phyloP scores from a whole-genome alignment of 163 green algal genomes.

The Scenedesmus sp. region DNA sequence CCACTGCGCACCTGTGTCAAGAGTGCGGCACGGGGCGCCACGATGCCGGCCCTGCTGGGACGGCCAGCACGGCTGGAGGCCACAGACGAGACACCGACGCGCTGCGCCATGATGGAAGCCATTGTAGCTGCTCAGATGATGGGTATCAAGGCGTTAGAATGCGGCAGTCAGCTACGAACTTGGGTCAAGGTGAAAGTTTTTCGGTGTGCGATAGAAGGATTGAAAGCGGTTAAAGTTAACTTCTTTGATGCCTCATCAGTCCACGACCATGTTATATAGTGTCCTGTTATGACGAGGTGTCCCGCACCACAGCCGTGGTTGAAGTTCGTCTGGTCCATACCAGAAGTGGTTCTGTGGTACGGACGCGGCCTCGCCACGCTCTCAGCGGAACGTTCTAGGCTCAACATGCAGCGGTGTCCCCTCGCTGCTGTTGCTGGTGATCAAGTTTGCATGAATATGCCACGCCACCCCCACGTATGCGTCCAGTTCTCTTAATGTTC shows the following conservation, averaged over 20 bases:
- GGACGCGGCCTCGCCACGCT: background rate
- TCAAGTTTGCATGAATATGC: background rate
- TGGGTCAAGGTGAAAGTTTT: background rate
- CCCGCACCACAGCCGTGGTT: background rate
- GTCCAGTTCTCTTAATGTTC: too few species aligned
- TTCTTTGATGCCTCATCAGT: too few species aligned
- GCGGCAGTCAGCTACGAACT: background rate
- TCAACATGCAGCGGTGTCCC: background rate
- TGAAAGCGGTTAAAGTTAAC: too few species aligned
- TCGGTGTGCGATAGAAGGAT: too few species aligned
- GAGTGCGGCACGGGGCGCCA: conserved; percentile 21
- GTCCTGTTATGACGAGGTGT: conserved; percentile 5
- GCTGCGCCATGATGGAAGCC: conserved; percentile 18
- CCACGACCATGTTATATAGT: too few species aligned
- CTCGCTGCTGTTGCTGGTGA: background rate
- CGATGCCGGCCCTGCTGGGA: background rate
- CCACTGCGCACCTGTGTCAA: background rate
- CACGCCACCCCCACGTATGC: background rate
- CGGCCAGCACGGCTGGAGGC: background rate
- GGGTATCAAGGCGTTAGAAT: background rate
- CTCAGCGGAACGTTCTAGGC: background rate
- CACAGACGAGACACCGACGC: background rate
- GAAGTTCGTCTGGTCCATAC: background rate
- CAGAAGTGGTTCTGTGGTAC: background rate
- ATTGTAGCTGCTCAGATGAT: background rate